Evolutionary conservation across 106 monocot species (phyloP), one percentile per base, ranked within the genome.

Genomic region (Acanthochlamys bracteata): DNA sequence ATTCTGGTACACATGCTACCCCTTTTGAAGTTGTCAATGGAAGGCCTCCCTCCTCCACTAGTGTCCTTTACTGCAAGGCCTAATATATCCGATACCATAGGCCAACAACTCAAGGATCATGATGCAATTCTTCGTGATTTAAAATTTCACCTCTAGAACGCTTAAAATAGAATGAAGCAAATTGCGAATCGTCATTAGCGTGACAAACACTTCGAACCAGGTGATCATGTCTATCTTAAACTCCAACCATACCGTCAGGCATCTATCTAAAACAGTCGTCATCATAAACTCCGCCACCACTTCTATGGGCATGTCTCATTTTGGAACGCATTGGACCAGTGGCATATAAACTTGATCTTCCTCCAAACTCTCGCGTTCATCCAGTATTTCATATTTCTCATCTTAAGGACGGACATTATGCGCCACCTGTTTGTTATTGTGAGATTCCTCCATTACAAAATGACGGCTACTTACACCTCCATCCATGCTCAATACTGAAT

Each of bases 11-110:
- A 14, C 33, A 20, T 7, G 39, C 16, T 3, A 61, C 40, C 12
- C 61, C 40, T 9, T 61, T 61, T 20, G 61, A 61, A 61, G 41
- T 41, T 20, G 39, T 61, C 14, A 41, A 61, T 41, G 39, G 40
- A 13, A 26, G 61, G 20, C 49, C 9, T 14, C 49, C n/a, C 49
- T 14, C 9, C 49, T 17, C 12, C 12, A 17, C 49, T 49, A 14
- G 49, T 49, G 49, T 17, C 12, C 12, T 49, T 49, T 9, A 49
- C 49, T 14, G 10, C 49, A 17, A 9, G 49, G 49, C 49, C 49
- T 49, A 49, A 14, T 10, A 12, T 12, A 17, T 12, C 10, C 15
- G 49, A 49, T 49, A 17, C 2, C 49, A 9, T 49, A 49, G 49
- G 49, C 17, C 49, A 49, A 12, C 3, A 12, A 14, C 12, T 49